Evolutionary conservation across 192 early-diverging fungal species (phyloP).

Genomic region (Backusella sp.): DNA sequence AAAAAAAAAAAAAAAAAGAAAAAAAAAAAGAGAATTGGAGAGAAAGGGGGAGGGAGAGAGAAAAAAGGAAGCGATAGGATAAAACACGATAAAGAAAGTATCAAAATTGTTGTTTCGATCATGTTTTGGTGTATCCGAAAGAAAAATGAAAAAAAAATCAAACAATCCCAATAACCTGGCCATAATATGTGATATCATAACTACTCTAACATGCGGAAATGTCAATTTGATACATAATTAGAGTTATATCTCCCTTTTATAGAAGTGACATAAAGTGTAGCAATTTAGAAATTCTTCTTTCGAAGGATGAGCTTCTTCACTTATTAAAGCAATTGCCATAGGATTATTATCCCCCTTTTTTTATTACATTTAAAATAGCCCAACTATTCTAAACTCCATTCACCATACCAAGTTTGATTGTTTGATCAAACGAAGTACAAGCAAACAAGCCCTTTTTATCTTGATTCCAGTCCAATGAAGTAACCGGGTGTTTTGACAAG

Average conservation of each 20-base stretch:
- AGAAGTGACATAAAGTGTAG: not conserved
- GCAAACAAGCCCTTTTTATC: constrained; percentile 66
- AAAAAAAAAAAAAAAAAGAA: too few relatives aligned
- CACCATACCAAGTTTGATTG: constrained; percentile 60
- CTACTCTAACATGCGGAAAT: not conserved
- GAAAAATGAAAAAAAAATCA: too few relatives aligned
- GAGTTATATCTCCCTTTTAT: not conserved
- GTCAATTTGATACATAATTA: not conserved
- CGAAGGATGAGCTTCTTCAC: too few relatives aligned
- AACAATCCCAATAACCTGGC: too few relatives aligned
- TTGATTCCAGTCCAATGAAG: constrained; percentile 63
- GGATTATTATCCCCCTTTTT: not conserved
- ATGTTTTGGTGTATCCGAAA: too few relatives aligned
- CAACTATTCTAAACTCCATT: not conserved
- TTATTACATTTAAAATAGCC: not conserved
- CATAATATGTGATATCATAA: not conserved
- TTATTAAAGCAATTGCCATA: too few relatives aligned
- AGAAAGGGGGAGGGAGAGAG: too few relatives aligned
- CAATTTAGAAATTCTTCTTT: not conserved
- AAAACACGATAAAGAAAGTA: too few relatives aligned
- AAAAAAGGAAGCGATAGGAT: too few relatives aligned
- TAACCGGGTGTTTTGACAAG: constrained; percentile 66
- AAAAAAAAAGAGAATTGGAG: too few relatives aligned
- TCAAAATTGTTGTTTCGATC: too few relatives aligned
- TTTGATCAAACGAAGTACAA: constrained; percentile 67